Percentiles rank a stretch among this genome's conserved stretches.
Conservation (phyloP, 2,329 filamentous ascomycete genomes). For the Stemphylium lycopersici region DNA sequence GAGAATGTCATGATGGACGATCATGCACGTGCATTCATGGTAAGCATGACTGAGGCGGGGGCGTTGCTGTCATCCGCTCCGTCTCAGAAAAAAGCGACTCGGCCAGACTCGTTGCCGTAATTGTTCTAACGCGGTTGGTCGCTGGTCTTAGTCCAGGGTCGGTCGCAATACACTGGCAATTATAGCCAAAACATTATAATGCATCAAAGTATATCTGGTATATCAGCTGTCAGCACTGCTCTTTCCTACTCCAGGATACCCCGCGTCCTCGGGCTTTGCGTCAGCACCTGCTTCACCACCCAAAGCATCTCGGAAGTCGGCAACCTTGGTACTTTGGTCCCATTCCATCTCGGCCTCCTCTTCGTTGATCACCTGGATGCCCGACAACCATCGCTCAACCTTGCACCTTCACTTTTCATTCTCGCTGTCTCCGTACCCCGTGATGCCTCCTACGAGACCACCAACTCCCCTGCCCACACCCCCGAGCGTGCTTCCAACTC, state of each 20-base stretch:
- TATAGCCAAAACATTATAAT: neutral
- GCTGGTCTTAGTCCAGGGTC: no score
- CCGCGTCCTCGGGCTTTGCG: neutral
- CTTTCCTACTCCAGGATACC: neutral
- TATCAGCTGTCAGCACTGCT: neutral
- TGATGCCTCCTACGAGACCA: constrained; percentile 44
- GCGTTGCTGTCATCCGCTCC: no score
- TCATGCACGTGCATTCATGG: no score
- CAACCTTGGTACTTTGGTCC: neutral
- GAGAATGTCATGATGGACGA: no score
- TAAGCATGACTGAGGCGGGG: no score
- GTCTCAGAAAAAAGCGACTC: no score
- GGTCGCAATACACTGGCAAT: no score
- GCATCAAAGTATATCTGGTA: neutral
- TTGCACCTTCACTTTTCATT: constrained; percentile 28
- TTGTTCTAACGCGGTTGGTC: no score
- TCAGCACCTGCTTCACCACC: neutral
- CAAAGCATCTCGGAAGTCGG: neutral
- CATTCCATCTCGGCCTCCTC: neutral
- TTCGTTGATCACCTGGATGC: constrained; percentile 1
- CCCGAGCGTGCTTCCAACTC: constrained; percentile 50
- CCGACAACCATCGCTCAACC: constrained; percentile 16
- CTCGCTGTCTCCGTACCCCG: constrained; percentile 28
- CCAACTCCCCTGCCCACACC: constrained; percentile 49
- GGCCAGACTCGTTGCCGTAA: no score